Base-by-base conservation (phyloP, 1,284 basidiomycete species). In the Trichosporon ovoides region DNA sequence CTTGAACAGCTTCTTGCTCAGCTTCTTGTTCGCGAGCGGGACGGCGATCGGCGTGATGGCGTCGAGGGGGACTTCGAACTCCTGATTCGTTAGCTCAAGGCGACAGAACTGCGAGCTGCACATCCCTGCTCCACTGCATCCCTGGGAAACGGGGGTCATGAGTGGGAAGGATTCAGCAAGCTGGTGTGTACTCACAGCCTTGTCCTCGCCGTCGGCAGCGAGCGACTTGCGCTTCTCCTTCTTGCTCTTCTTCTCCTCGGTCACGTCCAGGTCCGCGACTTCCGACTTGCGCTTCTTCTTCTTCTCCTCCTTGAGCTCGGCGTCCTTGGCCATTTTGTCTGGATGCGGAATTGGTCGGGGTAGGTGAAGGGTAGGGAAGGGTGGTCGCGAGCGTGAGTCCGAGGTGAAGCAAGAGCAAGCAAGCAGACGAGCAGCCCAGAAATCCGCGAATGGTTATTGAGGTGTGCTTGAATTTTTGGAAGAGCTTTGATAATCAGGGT, bases 1-100 rank as follows among this genome's bases (percentile, higher is more conserved):
- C 77, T 91, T 93, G 79, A 95, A 87, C 38, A 97, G 79, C 77
- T 92, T 95, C 79, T 95, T 97, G 53, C 87, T 78, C 28, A 96
- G 82, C 79, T 96, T 97, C 80, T 87, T 91, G 75, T 87, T 85
- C 18, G 94, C 93, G 35, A 97, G 80, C 11, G 93, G 93, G 63
- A 87, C 85, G 7, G 93, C 94, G 61, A 97, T 85, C 33, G 92
- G 91, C 6, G 90, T 91, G 43, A 96, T 82, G 63, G 92, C 88
- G 63, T 90, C 90, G 3, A 86, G 61, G 7, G 87, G 83, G 46
- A 92, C 84, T n/a, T 81, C 72, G 56, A 87, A 81, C 64, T 76
- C 75, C 72, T 75, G 57, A 33, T 6, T 3, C 7, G 53, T 55
- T 14, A 56, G 51, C 35, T 50, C n/a, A n/a, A n/a, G n/a, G n/a